Evolutionary conservation across 371 early-diverging fungal species (phyloP).

Genomic region (Mucor racemosus): DNA sequence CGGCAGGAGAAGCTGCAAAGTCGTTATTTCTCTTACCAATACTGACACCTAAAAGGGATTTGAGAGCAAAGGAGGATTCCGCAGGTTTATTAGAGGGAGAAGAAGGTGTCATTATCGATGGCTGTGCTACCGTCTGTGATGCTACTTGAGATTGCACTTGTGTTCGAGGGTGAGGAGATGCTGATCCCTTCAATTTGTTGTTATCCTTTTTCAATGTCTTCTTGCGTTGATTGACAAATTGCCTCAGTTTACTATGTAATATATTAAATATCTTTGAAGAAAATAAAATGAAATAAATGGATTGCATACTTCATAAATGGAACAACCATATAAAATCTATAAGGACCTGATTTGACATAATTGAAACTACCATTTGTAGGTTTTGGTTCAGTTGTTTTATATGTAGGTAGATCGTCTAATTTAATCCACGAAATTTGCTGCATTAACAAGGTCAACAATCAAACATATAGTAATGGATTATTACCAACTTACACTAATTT

Average conservation of each 20-base stretch:
- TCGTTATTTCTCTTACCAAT: neutral
- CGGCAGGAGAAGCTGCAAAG: conserved; percentile 21
- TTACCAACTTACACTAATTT: conserved; percentile 82
- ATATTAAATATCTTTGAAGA: neutral
- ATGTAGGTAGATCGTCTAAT: conserved; percentile 54
- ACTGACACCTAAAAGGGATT: conserved; percentile 35
- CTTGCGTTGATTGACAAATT: conserved; percentile 36
- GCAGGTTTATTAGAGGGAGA: conserved; percentile 11
- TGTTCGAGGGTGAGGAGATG: conserved; percentile 8
- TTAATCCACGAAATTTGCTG: conserved; percentile 56
- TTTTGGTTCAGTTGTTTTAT: conserved; percentile 33
- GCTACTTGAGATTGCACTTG: neutral
- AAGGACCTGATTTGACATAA: conserved; percentile 35
- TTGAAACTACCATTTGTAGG: conserved; percentile 23
- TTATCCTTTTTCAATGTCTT: conserved; percentile 29
- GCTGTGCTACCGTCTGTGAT: neutral
- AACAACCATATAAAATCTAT: conserved; percentile 69
- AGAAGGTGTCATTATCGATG: neutral
- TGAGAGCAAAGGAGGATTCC: conserved; percentile 28
- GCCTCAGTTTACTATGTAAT: conserved; percentile 31
- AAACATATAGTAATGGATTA: neutral
- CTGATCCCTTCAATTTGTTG: conserved; percentile 16
- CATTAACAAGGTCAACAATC: conserved; percentile 2
- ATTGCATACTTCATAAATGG: conserved; percentile 65
- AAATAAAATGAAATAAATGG: no score